Percentiles rank a stretch among this genome's conserved stretches.
Evolutionary conservation across 2,329 filamentous ascomycete genomes (phyloP).

Genomic region (Colletotrichum phormii): DNA sequence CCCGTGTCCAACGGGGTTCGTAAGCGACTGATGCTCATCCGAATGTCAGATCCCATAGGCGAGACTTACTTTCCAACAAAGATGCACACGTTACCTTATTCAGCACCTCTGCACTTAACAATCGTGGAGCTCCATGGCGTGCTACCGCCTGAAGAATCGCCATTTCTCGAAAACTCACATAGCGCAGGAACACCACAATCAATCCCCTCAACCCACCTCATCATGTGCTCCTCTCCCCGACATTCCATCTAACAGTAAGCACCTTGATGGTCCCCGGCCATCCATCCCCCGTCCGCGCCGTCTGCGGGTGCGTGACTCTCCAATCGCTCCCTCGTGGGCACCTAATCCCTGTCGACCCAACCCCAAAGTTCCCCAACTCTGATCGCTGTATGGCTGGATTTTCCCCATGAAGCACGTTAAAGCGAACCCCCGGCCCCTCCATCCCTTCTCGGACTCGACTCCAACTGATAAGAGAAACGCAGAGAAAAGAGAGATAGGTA

Average conservation of each 20-base stretch:
- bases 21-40: no score
- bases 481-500: no score
- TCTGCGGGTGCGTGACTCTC: slow-evolving; percentile 15
- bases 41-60: no score
- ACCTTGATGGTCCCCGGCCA: slow-evolving; percentile 21
- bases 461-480: slow-evolving; percentile 28
- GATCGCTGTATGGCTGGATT: slow-evolving; percentile 29
- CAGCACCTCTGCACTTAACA: background rate
- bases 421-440: background rate
- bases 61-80: fast-evolving
- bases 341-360: slow-evolving; percentile 18
- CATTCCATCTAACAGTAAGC: background rate
- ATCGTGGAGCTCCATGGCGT: background rate
- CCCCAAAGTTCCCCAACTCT: background rate
- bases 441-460: slow-evolving; percentile 1
- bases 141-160: background rate
- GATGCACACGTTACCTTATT: background rate
- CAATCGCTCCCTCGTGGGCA: slow-evolving; percentile 5
- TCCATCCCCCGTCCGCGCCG: background rate
- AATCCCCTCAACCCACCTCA: background rate
- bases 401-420: background rate
- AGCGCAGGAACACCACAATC: no score
- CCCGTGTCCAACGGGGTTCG: no score
- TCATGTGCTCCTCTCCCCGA: slow-evolving; percentile 11
- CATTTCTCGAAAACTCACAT: background rate